Conservation (phyloP, 768 basidiomycete species). For the Crepidotus variabilis region DNA sequence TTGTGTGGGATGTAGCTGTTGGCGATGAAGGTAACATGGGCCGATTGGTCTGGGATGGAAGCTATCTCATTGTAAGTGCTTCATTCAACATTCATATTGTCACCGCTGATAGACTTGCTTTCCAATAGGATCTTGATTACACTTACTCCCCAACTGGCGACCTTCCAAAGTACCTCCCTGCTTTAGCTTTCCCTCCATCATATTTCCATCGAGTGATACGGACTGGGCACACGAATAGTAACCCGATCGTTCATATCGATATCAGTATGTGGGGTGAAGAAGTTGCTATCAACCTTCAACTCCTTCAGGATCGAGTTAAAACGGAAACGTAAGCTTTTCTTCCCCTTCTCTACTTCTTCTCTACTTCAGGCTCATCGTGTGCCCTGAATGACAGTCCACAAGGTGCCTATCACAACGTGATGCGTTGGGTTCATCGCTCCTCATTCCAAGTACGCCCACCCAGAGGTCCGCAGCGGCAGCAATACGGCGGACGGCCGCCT, state of each 20-base stretch:
- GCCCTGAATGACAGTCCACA: constrained; percentile 53
- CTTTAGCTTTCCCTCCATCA: constrained; percentile 79
- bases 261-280: constrained; percentile 77
- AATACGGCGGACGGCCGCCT: constrained; percentile 19
- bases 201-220: constrained; percentile 87
- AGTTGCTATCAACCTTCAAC: constrained; percentile 66
- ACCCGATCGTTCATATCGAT: constrained; percentile 71
- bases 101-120: constrained; percentile 9
- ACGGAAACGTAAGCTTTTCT: constrained; percentile 86
- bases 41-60: constrained; percentile 86
- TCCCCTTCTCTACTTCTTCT: background rate
- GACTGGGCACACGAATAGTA: constrained; percentile 47
- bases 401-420: constrained; percentile 73
- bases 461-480: constrained; percentile 24
- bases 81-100: constrained; percentile 10
- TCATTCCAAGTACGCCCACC: constrained; percentile 65
- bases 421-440: constrained; percentile 83
- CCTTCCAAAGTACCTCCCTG: constrained; percentile 75
- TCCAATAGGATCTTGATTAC: constrained; percentile 75
- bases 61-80: constrained; percentile 72
- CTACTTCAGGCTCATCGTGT: constrained; percentile 6
- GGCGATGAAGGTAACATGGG: constrained; percentile 85
- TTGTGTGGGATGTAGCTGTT: constrained; percentile 85
- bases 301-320: constrained; percentile 72
- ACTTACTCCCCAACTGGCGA: constrained; percentile 74